Conservation (phyloP, 768 basidiomycete genomes). For the Phlegmacium glaucopus region DNA sequence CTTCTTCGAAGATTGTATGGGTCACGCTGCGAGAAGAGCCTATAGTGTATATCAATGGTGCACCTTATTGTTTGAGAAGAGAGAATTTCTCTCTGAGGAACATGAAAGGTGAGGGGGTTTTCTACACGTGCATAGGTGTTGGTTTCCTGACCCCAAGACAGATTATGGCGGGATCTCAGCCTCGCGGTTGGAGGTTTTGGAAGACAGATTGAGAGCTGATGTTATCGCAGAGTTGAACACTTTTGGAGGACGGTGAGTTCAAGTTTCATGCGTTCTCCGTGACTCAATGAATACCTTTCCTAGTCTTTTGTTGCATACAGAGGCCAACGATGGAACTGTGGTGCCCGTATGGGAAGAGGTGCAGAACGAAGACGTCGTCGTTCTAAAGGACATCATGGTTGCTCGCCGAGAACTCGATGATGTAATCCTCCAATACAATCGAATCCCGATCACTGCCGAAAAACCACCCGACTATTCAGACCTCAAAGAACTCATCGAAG, state of each 20-base stretch:
- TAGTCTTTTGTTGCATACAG: conserved; percentile 86
- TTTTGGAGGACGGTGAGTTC: conserved; percentile 74
- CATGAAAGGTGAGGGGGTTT: conserved; percentile 67
- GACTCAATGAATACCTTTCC: not conserved
- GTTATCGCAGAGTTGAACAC: conserved; percentile 77
- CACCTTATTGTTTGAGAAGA: conserved; percentile 84
- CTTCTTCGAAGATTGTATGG: conserved; percentile 73
- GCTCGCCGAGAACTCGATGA: conserved; percentile 41
- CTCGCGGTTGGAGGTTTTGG: conserved; percentile 82
- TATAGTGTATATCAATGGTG: conserved; percentile 88
- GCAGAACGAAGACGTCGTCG: conserved; percentile 62
- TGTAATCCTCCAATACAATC: conserved; percentile 71
- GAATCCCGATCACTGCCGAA: conserved; percentile 94
- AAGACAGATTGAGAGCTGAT: conserved; percentile 87
- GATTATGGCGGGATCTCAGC: conserved; percentile 97
- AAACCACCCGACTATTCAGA: conserved; percentile 73
- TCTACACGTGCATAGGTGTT: not conserved
- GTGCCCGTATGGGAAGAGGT: conserved; percentile 96
- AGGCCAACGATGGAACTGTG: conserved; percentile 82
- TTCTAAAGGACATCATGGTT: conserved; percentile 87
- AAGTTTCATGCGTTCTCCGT: conserved; percentile 8
- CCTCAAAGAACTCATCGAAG: conserved; percentile 72
- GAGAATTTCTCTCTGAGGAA: conserved; percentile 88
- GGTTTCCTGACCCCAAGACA: conserved; percentile 21
- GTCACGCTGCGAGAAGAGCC: conserved; percentile 93